Evolutionary conservation across 495 filamentous ascomycete genomes (phyloP), one percentile per base, ranked within the genome.

Genomic region (Cryomyces antarcticus): DNA sequence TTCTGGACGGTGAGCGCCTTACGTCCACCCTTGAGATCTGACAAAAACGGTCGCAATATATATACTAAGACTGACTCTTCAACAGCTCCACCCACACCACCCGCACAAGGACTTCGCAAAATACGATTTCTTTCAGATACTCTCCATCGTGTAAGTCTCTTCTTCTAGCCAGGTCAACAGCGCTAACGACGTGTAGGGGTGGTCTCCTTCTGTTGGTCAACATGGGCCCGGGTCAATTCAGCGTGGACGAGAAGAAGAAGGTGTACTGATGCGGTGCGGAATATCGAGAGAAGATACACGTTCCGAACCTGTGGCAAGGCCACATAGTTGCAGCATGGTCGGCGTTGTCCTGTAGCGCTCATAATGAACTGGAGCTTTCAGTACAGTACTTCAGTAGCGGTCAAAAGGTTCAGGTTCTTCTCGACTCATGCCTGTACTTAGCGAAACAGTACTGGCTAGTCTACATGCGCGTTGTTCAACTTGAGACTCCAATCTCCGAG

Each of bases 181-280:
- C 41, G 40, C 50, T 54, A 50, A 56, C 13, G 34, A 7, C 17
- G 10, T 41, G 27, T 41, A 81, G 77, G 47, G 89, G 89, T 44
- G 89, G 89, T 54, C 78, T 97, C 38, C 68, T 97, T 39, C 77
- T 97, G 45, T 71, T 97, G 43, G 84, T 94, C 62, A 97, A 97
- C 73, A 95, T 88, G 77, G 89, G 89, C 43, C 92, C 89, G 9
- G 89, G 89, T 39, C 82, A 93, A 63, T 78, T 95, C 66, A 92
- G 82, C 60, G 84, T 97, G 62, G 89, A 97, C 61, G 92, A 96
- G 73, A 97, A 97, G 78, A 97, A 97, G 78, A 97, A 97, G 72
- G 89, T 97, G 48, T 97, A 97, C 65, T 97, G 80, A 52, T 11
- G 17, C 17, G 1, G 17, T 24, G 17, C 17, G 17, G 17, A 2